Percentiles rank a stretch among this genome's conserved stretches.
These are phyloP conservation scores for Mollisiaceae sp. DNA, from an alignment of 2,329 filamentous ascomycete species.

Conservation along the genomic window DNA sequence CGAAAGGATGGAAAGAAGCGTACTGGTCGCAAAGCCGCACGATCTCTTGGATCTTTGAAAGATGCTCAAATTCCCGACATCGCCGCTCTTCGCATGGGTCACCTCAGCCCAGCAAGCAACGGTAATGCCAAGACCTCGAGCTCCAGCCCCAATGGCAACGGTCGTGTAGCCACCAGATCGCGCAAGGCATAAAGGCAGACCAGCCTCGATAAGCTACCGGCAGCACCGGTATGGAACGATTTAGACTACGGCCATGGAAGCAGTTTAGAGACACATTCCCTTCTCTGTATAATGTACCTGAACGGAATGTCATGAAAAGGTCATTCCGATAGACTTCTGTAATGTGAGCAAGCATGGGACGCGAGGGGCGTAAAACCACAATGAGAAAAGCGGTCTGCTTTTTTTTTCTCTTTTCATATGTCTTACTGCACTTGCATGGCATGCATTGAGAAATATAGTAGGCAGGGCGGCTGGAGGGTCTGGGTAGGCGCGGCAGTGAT, in stretches of 20 bases:
- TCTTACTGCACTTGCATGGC: conserved; percentile 25
- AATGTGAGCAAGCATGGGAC: conserved; percentile 32
- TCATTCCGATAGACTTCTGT: conserved; percentile 28
- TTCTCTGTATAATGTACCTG: conserved; percentile 38
- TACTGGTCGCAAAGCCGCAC: conserved; percentile 77
- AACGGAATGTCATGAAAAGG: conserved; percentile 19
- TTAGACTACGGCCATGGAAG: conserved; percentile 25
- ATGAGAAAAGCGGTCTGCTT: conserved; percentile 9
- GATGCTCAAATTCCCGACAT: conserved; percentile 43
- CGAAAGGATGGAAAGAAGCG: conserved; percentile 81
- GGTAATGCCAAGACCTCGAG: conserved; percentile 52
- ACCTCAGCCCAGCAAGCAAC: conserved; percentile 39
- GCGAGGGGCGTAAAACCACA: conserved; percentile 7
- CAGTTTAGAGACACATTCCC: conserved; percentile 31
- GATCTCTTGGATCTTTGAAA: conserved; percentile 58
- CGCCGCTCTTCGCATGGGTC: conserved; percentile 34
- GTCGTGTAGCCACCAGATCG: conserved; percentile 41
- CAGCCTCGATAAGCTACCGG: conserved; percentile 19
- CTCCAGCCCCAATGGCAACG: conserved; percentile 34
- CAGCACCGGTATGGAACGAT: conserved; percentile 17
- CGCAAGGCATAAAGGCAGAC: conserved; percentile 41
- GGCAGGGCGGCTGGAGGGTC: not conserved
- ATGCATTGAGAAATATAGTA: conserved; percentile 12
- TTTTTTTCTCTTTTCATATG: conserved; percentile 25
- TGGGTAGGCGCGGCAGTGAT: conserved; percentile 4